Base-by-base conservation (phyloP, 176 grass and related monocot species). In the Oryza glaberrima region DNA sequence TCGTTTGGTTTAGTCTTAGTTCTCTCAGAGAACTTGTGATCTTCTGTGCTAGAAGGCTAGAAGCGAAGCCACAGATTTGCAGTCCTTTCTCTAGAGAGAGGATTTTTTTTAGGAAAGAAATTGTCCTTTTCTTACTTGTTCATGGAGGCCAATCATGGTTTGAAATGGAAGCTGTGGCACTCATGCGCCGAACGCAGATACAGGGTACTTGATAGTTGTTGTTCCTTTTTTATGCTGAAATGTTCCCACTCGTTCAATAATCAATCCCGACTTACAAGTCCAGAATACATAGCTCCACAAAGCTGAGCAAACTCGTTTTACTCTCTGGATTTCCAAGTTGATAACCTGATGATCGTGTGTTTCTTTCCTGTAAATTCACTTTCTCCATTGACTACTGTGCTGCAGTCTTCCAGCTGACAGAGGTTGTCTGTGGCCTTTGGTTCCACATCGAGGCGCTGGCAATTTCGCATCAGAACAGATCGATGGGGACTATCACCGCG, bases 341-440 rank as follows among this genome's bases (percentile, higher is more conserved):
- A 17, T 4, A 2, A 48, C 58, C 23, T 78, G 4, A 23, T 81
- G 11, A 68, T 8, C 1, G 11, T 20, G 23, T 30, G 46, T 16
- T 90, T 63, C 34, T 61, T 82, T 4, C 43, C 17, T 69, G 23
- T 3, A 67, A 13, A 45, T 70, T 82, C 47, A 82, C 9, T 19
- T 35, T 49, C 12, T 45, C 14, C 13, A 1, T 65, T 71, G 65
- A 26, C 52, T 72, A 20, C 68, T 36, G 5, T 63, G 15, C 4
- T 80, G 45, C 81, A 93, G 91, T 23, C 72, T 87, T 93, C 87
- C 58, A 64, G 70, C 67, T 68, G 81, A 73, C 72, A 56, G 58
- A 72, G 72, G 61, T 64, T 84, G 72, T 36, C 16, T 67, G 40
- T 73, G n/a, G 8, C 78, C 28, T 78, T 82, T 63, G 77, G 74